A percentile compares a stretch with the other conserved stretches of the same genome.
These are phyloP conservation scores for Talaromyces atroroseus DNA, from an alignment of 2,329 filamentous ascomycete species.

Conservation along the genomic window DNA sequence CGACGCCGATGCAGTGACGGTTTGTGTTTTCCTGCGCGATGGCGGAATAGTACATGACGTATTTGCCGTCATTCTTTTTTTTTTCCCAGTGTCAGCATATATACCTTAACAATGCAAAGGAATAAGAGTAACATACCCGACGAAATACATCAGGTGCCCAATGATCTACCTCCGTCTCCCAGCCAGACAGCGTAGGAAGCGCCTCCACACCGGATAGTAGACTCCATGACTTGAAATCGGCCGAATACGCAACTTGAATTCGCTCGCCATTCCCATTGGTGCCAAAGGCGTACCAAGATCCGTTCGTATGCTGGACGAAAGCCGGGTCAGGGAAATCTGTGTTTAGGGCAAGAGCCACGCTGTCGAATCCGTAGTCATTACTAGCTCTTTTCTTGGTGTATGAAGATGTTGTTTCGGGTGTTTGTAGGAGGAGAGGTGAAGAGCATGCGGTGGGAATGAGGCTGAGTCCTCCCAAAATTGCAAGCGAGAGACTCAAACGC, in stretches of 20 bases:
- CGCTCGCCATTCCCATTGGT: constrained; percentile 48
- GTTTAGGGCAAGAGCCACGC: constrained; percentile 24
- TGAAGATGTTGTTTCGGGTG: neutral
- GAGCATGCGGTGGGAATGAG: constrained; percentile 1
- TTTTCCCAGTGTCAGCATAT: too few species aligned
- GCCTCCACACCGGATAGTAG: constrained; percentile 47
- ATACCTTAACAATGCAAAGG: too few species aligned
- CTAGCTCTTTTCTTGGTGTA: neutral
- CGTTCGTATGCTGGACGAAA: constrained; percentile 44
- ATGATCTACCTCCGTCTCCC: constrained; percentile 51
- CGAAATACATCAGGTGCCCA: constrained; percentile 59
- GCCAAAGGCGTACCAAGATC: constrained; percentile 55
- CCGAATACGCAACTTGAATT: constrained; percentile 51
- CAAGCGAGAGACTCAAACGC: neutral
- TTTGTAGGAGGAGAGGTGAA: neutral
- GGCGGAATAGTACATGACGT: constrained; percentile 58
- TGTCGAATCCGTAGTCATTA: neutral
- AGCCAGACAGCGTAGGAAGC: constrained; percentile 48
- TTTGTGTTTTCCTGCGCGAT: constrained; percentile 34
- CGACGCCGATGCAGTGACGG: constrained; percentile 56
- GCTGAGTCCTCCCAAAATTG: constrained; percentile 4
- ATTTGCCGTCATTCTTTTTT: constrained; percentile 42
- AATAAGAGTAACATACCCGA: constrained; percentile 29
- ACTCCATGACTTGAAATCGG: constrained; percentile 45
- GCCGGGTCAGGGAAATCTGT: constrained; percentile 40